phyloP scores from a whole-genome alignment of 2,329 filamentous ascomycete genomes.

The Pseudonectria foliicola region DNA sequence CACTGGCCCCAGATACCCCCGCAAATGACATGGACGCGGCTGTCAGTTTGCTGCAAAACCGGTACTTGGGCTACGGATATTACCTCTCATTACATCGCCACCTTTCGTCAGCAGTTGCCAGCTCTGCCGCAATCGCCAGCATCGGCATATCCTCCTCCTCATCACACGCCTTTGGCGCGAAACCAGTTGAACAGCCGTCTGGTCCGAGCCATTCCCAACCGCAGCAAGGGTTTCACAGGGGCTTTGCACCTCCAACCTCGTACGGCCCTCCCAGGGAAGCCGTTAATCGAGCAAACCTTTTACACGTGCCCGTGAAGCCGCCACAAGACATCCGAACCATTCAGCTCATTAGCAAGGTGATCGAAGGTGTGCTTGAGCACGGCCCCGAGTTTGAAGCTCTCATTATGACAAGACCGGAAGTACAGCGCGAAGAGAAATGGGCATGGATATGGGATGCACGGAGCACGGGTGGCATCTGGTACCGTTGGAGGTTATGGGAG shows the following conservation, averaged over 20 bases:
- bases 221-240: constrained; percentile 43
- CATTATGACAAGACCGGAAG: constrained; percentile 77
- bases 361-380: constrained; percentile 71
- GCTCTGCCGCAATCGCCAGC: constrained; percentile 31
- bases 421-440: constrained; percentile 84
- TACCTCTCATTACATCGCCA: constrained; percentile 75
- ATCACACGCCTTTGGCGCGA: constrained; percentile 72
- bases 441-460: constrained; percentile 88
- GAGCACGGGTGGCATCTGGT: constrained; percentile 76
- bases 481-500: constrained; percentile 87
- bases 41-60: constrained; percentile 72
- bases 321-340: constrained; percentile 74
- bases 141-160: constrained; percentile 33
- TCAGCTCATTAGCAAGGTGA: constrained; percentile 77
- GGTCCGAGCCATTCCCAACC: constrained; percentile 30
- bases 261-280: constrained; percentile 44
- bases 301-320: constrained; percentile 65
- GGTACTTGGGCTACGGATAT: constrained; percentile 78
- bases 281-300: constrained; percentile 39
- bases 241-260: constrained; percentile 70
- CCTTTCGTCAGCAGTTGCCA: constrained; percentile 65
- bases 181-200: constrained; percentile 44
- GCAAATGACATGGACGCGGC: constrained; percentile 76
- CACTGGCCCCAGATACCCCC: constrained; percentile 70
- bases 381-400: constrained; percentile 86